Base-by-base conservation (phyloP, 345 rosid species). In the Chamaenerion angustifolium region DNA sequence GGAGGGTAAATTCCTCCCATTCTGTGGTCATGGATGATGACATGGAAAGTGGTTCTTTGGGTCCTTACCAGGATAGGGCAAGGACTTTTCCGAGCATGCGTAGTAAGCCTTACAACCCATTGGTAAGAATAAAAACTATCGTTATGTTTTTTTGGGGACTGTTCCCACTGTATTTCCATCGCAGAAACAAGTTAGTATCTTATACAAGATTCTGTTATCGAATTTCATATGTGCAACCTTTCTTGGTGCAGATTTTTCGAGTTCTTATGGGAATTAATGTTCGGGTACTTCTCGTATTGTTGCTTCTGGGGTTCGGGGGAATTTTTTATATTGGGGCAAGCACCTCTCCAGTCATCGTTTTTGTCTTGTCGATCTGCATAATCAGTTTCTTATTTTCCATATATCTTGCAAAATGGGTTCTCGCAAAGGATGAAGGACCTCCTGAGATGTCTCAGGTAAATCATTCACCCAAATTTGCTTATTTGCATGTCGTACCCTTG, bases 351-450 rank as follows among this genome's bases (percentile, higher is more conserved):
- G 74, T 92, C 67, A 84, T 92, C 45, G 85, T 92, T 56, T 92
- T 92, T 59, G 96, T 92, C 75, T 80, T 87, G 74, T 51, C 82
- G 16, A 65, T 92, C 58, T 92, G 98, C 76, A 80, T 84, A 48
- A 2, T 77, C 70, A 77, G 95, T 70, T 87, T 92, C 76, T 68
- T 87, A 53, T 68, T 84, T 44, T 68, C 98, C 9, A 16, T 74
- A 42, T 84, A 82, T 79, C 89, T 92, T 51, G 59, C 93, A 51
- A 84, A 84, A 71, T 92, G 98, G 98, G 98, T 92, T 13, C 80
- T 92, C 52, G 66, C 96, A 10, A 92, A 92, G 81, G 98, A 92
- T 64, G 98, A 87, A 75, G 98, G 98, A 9, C 98, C 98, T 69
- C 84, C 93, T 16, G 96, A 92, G 78, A 92, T 92, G 98, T 71